Base-by-base conservation (phyloP, 1,139 yeast genomes). In the Blastobotrys persicus region DNA sequence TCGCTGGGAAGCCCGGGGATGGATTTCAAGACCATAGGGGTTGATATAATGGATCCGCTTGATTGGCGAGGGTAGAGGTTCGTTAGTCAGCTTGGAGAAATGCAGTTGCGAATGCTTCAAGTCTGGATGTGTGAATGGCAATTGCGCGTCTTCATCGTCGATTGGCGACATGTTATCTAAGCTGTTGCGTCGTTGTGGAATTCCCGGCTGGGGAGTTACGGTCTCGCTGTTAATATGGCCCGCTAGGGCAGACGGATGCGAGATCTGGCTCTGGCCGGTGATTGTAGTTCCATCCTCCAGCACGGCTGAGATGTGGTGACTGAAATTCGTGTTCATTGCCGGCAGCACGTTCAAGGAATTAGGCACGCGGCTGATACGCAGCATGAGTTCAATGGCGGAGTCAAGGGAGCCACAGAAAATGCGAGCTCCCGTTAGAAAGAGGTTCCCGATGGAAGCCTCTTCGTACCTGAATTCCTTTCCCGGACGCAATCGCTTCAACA, bases 221-320 rank as follows among this genome's bases (percentile, higher is more conserved):
- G 28, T 38, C n/a, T 43, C 38, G n/a, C 42, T 44, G 26, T 18
- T 23, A 1, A 18, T n/a, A 18, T 33, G 26, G 18, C 39, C 14
- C 9, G 37, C 32, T 5, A 14, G 7, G 6, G 51, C 57, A 1
- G 66, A 71, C 1, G 97, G 97, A 66, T 91, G 98, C 0, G 96
- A 88, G 6, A 91, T 91, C 61, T 89, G 96, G 2, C 94, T 85
- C 65, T 91, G 98, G n/a, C 98, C 98, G 0, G 94, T 85, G 33
- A 91, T 85, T 2, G 85, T 72, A 5, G 78, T 72, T 1, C 94
- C 96, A 65, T 88, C 79, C 35, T 73, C 72, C 38, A 91, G 71
- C 34, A 78, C 60, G 0, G 96, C 97, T 50, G 94, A 83, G 17
- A 91, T 89, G 62, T 89, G 95, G 58, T 88, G 88, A 17, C 91